Percentiles rank a stretch among this genome's conserved stretches.
Conservation (phyloP, 2,329 filamentous ascomycete genomes). For the Beauveria bassiana region DNA sequence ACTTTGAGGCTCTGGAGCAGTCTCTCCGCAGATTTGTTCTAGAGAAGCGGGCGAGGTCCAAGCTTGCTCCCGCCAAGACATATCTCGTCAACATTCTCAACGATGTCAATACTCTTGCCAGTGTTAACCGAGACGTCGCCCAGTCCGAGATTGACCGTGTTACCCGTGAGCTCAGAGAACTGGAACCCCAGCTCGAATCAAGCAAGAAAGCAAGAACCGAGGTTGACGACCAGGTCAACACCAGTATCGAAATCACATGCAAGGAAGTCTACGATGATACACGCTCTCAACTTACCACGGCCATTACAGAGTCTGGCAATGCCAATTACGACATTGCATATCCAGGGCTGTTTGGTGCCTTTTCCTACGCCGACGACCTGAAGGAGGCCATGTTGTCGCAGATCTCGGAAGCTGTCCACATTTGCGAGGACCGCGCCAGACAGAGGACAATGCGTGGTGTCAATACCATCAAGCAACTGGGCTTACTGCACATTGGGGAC, state of each 20-base stretch:
- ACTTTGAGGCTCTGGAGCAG: slow-evolving; percentile 84
- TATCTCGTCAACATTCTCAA: slow-evolving; percentile 90
- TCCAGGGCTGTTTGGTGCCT: slow-evolving; percentile 74
- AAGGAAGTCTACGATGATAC: slow-evolving; percentile 81
- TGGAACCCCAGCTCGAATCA: slow-evolving; percentile 79
- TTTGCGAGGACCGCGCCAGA: slow-evolving; percentile 82
- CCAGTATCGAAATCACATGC: slow-evolving; percentile 76
- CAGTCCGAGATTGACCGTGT: slow-evolving; percentile 79
- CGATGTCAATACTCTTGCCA: slow-evolving; percentile 75
- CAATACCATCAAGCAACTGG: slow-evolving; percentile 79
- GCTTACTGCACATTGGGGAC: slow-evolving; percentile 79
- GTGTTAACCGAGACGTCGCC: slow-evolving; percentile 81
- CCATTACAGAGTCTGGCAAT: slow-evolving; percentile 70
- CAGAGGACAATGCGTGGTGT: slow-evolving; percentile 71
- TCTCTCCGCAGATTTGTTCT: slow-evolving; percentile 88
- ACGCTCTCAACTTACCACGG: slow-evolving; percentile 62
- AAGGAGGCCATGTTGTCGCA: slow-evolving; percentile 87
- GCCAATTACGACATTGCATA: slow-evolving; percentile 77
- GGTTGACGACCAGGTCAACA: slow-evolving; percentile 73
- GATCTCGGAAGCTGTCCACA: slow-evolving; percentile 68
- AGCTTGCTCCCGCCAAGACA: slow-evolving; percentile 89
- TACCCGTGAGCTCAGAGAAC: slow-evolving; percentile 66
- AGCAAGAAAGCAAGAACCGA: slow-evolving; percentile 73
- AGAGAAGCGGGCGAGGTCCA: slow-evolving; percentile 90
- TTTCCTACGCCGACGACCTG: slow-evolving; percentile 87